Base-by-base conservation (phyloP, 768 basidiomycete genomes). In the Artomyces pyxidatus region DNA sequence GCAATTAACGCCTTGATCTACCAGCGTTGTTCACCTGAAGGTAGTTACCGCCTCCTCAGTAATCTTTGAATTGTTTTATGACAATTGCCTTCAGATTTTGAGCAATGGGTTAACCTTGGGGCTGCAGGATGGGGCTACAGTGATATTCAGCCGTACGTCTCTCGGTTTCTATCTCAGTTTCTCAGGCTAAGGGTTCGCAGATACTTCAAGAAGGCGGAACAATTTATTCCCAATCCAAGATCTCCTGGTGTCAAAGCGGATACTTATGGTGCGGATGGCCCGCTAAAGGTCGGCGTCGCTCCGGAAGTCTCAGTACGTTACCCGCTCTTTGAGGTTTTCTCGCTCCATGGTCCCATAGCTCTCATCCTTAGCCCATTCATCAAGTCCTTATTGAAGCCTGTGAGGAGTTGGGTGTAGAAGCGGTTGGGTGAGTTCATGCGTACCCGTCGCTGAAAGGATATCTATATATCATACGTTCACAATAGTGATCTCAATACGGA, bases 71-170 rank as follows among this genome's bases (percentile, higher is more conserved):
- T 23, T 17, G 19, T 10, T 7, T 21, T 35, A n/a, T 6, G n/a
- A n/a, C n/a, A n/a, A n/a, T n/a, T n/a, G n/a, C n/a, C 11, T 1
- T 37, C 32, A 48, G 58, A 58, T 35, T 58, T 51, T 14, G 53
- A 58, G 5, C 50, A 59, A 29, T 58, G 58, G 58, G 58, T 53
- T 16, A 48, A 49, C 27, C 35, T 58, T 7, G 58, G 58, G 6
- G 58, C 58, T 6, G 39, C 46, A 16, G 58, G 58, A 19, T 59
- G 58, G 58, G 22, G 54, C 17, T 59, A 59, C 38, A 37, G 53
- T 22, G 54, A 52, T 28, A 43, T 59, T n/a, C 38, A 50, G 29
- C 58, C 58, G 51, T 55, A n/a, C 19, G 48, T 51, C 40, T 29
- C 38, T n/a, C 16, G 9, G n/a, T 14, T 17, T 14, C 8, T 37